Percentiles rank a stretch among this genome's conserved stretches.
These are phyloP conservation scores for Xylaria nigripes DNA, from an alignment of 495 filamentous ascomycete species.

Conservation along the genomic window DNA sequence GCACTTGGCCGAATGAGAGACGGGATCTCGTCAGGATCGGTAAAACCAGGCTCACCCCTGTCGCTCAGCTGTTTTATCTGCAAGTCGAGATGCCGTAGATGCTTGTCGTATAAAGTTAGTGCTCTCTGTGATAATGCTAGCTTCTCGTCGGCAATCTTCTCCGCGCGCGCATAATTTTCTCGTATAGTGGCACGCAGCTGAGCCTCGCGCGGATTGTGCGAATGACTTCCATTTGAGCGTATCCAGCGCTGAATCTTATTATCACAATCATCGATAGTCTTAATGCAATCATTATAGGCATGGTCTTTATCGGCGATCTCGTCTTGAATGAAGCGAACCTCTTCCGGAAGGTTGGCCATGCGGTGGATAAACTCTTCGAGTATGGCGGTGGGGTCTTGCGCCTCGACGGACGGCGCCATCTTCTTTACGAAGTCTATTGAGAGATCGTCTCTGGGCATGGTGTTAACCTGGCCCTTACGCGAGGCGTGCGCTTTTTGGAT, in stretches of 20 bases:
- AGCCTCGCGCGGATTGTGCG: conserved; percentile 80
- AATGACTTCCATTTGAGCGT: conserved; percentile 70
- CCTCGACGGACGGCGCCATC: conserved; percentile 44
- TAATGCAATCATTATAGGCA: conserved; percentile 62
- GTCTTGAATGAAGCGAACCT: conserved; percentile 87
- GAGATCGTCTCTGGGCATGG: conserved; percentile 56
- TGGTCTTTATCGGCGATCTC: conserved; percentile 90
- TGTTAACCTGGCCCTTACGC: conserved; percentile 36
- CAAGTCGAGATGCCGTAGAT: conserved; percentile 76
- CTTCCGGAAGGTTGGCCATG: conserved; percentile 82
- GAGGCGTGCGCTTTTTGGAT: conserved; percentile 17
- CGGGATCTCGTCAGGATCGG: conserved; percentile 66
- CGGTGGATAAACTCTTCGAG: conserved; percentile 85
- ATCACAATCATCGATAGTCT: conserved; percentile 68
- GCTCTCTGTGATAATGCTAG: conserved; percentile 70
- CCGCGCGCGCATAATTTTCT: conserved; percentile 60
- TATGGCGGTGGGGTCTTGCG: conserved; percentile 72
- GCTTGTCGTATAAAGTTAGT: conserved; percentile 71
- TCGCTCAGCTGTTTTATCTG: conserved; percentile 79
- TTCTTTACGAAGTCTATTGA: conserved; percentile 50
- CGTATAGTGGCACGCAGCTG: conserved; percentile 59
- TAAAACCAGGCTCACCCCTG: conserved; percentile 62
- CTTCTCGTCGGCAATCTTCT: conserved; percentile 81
- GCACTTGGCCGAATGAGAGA: conserved; percentile 61
- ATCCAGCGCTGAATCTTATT: conserved; percentile 82